A percentile compares a stretch with the other conserved stretches of the same genome.
Conservation (phyloP, 805 yeast genomes). For the Candida ovalis region DNA sequence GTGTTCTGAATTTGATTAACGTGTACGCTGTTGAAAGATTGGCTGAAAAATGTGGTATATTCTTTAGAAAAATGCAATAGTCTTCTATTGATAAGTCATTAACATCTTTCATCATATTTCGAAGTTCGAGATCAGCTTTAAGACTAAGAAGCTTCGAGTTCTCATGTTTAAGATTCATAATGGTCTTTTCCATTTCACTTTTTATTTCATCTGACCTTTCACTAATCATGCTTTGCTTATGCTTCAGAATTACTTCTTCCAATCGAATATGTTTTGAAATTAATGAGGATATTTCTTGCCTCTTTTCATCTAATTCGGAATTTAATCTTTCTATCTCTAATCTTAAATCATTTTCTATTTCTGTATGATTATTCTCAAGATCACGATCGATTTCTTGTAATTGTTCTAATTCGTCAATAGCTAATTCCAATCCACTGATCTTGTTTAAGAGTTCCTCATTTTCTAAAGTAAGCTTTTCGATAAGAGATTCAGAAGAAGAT, state of each 20-base stretch:
- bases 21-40: slow-evolving; percentile 5
- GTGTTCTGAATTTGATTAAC: slow-evolving; percentile 8
- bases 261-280: slow-evolving; percentile 30
- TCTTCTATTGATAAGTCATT: slow-evolving; percentile 9
- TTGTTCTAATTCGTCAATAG: slow-evolving; percentile 45
- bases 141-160: slow-evolving; percentile 13
- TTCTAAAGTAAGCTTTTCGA: slow-evolving; percentile 34
- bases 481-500: slow-evolving; percentile 28
- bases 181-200: slow-evolving; percentile 2
- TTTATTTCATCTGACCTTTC: background rate
- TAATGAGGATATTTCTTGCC: slow-evolving; percentile 19
- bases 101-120: slow-evolving; percentile 5
- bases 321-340: slow-evolving; percentile 32
- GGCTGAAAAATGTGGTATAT: slow-evolving; percentile 1
- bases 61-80: slow-evolving; percentile 3
- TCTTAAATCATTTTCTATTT: slow-evolving; percentile 41
- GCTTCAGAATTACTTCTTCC: slow-evolving; percentile 23
- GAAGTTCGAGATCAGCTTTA: slow-evolving; percentile 8
- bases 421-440: slow-evolving; percentile 31
- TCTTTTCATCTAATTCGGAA: slow-evolving; percentile 11
- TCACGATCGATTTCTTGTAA: slow-evolving; percentile 47
- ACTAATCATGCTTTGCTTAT: background rate
- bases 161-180: slow-evolving; percentile 14
- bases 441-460: slow-evolving; percentile 34
- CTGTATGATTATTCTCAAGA: slow-evolving; percentile 42